Conservation (phyloP, 768 basidiomycete species). For the Podaxis carcinomalis region DNA sequence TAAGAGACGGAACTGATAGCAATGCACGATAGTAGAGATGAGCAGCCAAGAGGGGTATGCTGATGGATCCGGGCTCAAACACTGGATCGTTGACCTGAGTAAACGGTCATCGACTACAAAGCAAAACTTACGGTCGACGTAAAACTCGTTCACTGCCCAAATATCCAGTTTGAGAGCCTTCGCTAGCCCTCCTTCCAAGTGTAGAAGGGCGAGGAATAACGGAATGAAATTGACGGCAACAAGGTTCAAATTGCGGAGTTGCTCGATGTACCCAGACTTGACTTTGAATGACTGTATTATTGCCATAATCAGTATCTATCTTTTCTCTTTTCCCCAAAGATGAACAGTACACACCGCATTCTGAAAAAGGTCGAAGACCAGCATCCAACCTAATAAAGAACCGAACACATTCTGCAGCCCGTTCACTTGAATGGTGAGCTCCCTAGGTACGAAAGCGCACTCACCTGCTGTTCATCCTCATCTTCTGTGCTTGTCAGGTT, state of each 20-base stretch:
- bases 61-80: conserved; percentile 48
- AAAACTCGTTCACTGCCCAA: conserved; percentile 85
- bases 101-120: not conserved
- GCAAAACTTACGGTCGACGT: conserved; percentile 57
- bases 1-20: conserved; percentile 76
- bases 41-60: conserved; percentile 68
- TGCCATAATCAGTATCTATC: not conserved
- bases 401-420: conserved; percentile 47
- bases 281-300: conserved; percentile 76
- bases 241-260: conserved; percentile 69
- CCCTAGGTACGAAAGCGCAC: not conserved
- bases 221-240: conserved; percentile 67
- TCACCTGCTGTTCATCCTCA: conserved; percentile 33
- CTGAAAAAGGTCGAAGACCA: conserved; percentile 79
- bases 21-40: conserved; percentile 89
- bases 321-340: not conserved
- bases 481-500: conserved; percentile 32
- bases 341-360: conserved; percentile 60
- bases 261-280: conserved; percentile 79
- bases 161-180: conserved; percentile 77
- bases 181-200: conserved; percentile 57
- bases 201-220: conserved; percentile 59
- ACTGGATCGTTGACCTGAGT: conserved; percentile 30
- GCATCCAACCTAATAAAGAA: conserved; percentile 84
- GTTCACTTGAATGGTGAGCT: not conserved